A percentile compares a stretch with the other conserved stretches of the same genome.
These are phyloP conservation scores for Microbotryum scabiosae DNA, from an alignment of 1,284 basidiomycete genomes.

Conservation along the genomic window DNA sequence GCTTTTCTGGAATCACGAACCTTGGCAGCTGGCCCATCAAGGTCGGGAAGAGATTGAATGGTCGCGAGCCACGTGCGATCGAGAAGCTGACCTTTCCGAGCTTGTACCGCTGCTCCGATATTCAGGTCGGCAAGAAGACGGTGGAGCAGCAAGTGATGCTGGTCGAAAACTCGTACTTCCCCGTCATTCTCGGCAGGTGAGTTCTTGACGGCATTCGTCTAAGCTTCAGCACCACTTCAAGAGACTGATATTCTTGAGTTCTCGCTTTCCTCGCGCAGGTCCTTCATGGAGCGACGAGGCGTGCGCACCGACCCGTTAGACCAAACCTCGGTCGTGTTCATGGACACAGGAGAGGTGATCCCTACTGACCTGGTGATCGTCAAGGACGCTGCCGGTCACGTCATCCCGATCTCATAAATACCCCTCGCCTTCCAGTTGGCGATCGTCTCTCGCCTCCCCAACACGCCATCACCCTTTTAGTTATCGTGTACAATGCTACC, in stretches of 20 bases:
- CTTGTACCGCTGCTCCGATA: conserved; percentile 5
- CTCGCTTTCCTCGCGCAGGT: conserved; percentile 34
- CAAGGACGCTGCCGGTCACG: conserved; percentile 29
- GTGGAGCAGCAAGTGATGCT: conserved; percentile 51
- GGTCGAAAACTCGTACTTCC: conserved; percentile 92
- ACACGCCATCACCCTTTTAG: not conserved
- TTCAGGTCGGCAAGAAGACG: conserved; percentile 46
- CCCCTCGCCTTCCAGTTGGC: not conserved
- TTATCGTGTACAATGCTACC: too few species aligned
- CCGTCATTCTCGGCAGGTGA: conserved; percentile 77
- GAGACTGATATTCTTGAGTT: too few species aligned
- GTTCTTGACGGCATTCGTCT: not conserved
- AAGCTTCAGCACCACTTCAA: too few species aligned
- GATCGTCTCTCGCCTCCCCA: not conserved
- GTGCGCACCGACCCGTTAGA: conserved; percentile 71
- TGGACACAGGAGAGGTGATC: conserved; percentile 90
- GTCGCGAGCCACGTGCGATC: too few species aligned
- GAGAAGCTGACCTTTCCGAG: not conserved
- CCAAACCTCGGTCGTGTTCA: conserved; percentile 74
- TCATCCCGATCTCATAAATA: conserved; percentile 31
- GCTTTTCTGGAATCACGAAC: conserved; percentile 63
- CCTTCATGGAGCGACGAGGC: conserved; percentile 85
- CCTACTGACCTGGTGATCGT: conserved; percentile 85
- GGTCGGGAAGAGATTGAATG: not conserved
- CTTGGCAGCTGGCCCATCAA: conserved; percentile 38